Base-by-base conservation (phyloP, 1,139 yeast genomes). In the Candida sp. region DNA sequence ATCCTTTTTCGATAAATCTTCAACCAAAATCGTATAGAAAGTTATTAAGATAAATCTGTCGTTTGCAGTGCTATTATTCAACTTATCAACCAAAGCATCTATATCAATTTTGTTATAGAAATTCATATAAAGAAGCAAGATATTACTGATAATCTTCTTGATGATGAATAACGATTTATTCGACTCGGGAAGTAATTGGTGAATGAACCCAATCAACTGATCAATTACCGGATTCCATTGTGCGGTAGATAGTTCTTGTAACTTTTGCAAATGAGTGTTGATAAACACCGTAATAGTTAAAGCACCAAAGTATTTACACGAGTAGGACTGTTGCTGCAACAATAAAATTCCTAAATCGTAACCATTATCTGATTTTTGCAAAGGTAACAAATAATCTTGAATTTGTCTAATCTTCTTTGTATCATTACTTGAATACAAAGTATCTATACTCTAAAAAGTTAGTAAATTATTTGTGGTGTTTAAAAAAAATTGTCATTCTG, bases 261-360 rank as follows among this genome's bases (percentile, higher is more conserved):
- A 43, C 12, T 43, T 38, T 11, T 45, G 44, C 9, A 42, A 52
- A 45, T 43, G 60, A 39, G 70, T 75, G 39, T 81, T 64, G 41
- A 81, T 79, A 27, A 82, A 82, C 6, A 73, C 77, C 0, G 89
- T 75, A 44, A 79, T 79, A 0, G 91, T 84, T 45, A 84, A 64
- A 0, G 91, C 91, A 1, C 93, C 93, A 56, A 85, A 84, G 58
- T 81, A 86, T 52, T 77, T 75, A 44, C 84, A 81, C 52, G 79
- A 79, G 33, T 67, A 52, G 3, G 79, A 73, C 6, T 61, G 57
- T 3, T 63, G 63, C 4, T 61, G 55, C 30, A 83, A 58, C 22
- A 85, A 61, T 36, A 69, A 60, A 42, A 71, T 69, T 0, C 87
- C 89, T 29, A 84, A 54, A 6, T 58, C 53, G 48, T 72, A 63